Base-by-base conservation (phyloP, 768 basidiomycete genomes). In the Candolleomyces aberdarensis region DNA sequence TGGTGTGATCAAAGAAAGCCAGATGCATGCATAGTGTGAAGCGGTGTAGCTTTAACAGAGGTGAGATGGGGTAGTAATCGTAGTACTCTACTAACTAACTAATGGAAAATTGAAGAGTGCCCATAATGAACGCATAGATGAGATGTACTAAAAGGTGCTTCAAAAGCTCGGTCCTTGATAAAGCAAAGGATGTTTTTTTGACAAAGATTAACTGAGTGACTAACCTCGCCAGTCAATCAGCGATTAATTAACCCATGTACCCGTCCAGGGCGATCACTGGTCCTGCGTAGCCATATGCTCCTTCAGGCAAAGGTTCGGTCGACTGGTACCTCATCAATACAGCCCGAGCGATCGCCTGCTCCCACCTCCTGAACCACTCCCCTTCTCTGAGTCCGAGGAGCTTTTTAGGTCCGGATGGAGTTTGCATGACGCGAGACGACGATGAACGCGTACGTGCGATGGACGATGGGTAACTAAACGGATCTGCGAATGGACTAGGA, bases 321-420 rank as follows among this genome's bases (percentile, higher is more conserved):
- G 81, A 80, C 54, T 76, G 78, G 64, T 81, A 75, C 19, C 77
- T 74, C 56, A 70, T 72, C 5, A 75, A 62, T 2, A 92, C 89
- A 0, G 84, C 85, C 22, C 83, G 78, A 47, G 76, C 76, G 57
- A 95, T 91, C 0, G 84, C 78, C 26, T 76, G 78, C 67, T 93
- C 89, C 91, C 92, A 94, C 57, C 76, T 77, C 69, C 79, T 81
- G 70, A 92, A 89, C 92, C 92, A 95, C 63, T 88, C 83, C 8
- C 85, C 88, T 72, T 94, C 93, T 62, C 79, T 79, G 59, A 84
- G 67, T 5, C 92, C 92, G 1, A 85, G 67, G 9, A 84, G 64
- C 66, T 75, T 74, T 62, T 75, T 76, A 51, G 71, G 71, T 51
- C 76, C 82, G 59, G 62, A 65, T 10, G 66, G 65, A 39, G 73